Evolutionary conservation across 2,329 filamentous ascomycete genomes (phyloP).

Genomic region (Monosporascus ibericus): DNA sequence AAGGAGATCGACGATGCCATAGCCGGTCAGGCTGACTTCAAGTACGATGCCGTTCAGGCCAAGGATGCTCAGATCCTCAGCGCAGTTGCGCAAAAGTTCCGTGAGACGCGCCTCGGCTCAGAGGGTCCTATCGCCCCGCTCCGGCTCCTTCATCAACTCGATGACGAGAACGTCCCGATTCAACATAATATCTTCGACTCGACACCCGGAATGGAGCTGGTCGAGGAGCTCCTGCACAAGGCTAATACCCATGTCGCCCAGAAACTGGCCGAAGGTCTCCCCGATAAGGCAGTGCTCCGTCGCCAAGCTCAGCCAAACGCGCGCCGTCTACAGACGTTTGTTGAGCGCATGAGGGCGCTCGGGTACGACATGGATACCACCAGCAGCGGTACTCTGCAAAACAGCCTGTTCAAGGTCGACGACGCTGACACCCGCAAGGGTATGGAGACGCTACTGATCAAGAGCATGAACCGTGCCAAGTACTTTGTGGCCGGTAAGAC

Average conservation of each 20-base stretch:
- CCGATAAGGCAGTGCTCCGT: constrained; percentile 88
- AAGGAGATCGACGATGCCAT: constrained; percentile 81
- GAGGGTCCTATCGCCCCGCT: constrained; percentile 77
- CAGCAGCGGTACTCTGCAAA: constrained; percentile 86
- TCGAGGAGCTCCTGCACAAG: constrained; percentile 93
- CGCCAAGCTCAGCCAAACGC: constrained; percentile 80
- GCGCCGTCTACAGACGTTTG: constrained; percentile 82
- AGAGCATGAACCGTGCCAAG: constrained; percentile 93
- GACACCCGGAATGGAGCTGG: constrained; percentile 80
- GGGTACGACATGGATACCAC: constrained; percentile 85
- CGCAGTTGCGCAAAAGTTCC: constrained; percentile 81
- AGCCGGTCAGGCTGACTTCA: constrained; percentile 53
- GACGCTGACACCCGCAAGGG: constrained; percentile 88
- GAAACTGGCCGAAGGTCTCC: constrained; percentile 70
- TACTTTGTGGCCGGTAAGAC: constrained; percentile 85
- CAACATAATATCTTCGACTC: constrained; percentile 96
- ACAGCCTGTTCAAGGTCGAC: constrained; percentile 89
- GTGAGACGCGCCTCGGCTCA: constrained; percentile 77
- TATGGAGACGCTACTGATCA: constrained; percentile 93
- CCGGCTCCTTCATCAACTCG: constrained; percentile 84
- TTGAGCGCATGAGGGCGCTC: constrained; percentile 85
- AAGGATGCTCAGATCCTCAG: constrained; percentile 78
- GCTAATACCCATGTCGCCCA: constrained; percentile 85
- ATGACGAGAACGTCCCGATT: constrained; percentile 96
- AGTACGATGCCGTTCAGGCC: constrained; percentile 58